phyloP scores from a whole-genome alignment of 106 monocot species.

The Alisma plantagoaquatica region DNA sequence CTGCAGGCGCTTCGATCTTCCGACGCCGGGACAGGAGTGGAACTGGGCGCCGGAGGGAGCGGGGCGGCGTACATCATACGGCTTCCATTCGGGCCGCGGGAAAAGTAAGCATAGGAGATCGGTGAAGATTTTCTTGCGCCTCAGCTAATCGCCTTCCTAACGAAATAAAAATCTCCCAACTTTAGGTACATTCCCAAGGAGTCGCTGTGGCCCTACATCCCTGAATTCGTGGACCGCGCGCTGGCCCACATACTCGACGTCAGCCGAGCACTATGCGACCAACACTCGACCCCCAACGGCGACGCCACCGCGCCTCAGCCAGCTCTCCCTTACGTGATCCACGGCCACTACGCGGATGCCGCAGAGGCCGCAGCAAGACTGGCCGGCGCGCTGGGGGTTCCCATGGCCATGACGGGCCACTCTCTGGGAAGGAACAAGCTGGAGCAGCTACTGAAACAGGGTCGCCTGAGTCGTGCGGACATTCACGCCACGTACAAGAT shows the following conservation, averaged over 20 bases:
- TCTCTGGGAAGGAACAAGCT: slow-evolving; percentile 80
- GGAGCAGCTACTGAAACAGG: slow-evolving; percentile 67
- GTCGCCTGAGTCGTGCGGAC: slow-evolving; percentile 34
- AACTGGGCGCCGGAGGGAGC: slow-evolving; percentile 12
- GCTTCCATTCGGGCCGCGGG: slow-evolving; percentile 53
- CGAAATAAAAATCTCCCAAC: too few species aligned
- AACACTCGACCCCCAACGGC: too few species aligned
- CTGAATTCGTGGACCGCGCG: slow-evolving; percentile 73
- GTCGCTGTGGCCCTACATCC: slow-evolving; percentile 67
- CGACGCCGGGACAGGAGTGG: too few species aligned
- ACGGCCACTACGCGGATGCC: slow-evolving; percentile 79
- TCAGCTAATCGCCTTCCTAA: too few species aligned
- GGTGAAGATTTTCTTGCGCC: too few species aligned
- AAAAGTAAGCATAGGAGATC: slow-evolving; percentile 44
- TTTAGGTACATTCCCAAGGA: slow-evolving; percentile 67
- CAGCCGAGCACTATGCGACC: slow-evolving; percentile 38
- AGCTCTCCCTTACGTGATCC: slow-evolving; percentile 61
- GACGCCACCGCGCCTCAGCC: too few species aligned
- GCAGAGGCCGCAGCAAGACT: slow-evolving; percentile 47
- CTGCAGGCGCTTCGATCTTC: too few species aligned
- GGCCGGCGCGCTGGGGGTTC: slow-evolving; percentile 45
- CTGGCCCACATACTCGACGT: slow-evolving; percentile 58
- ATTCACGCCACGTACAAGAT: slow-evolving; percentile 54
- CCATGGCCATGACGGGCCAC: slow-evolving; percentile 75
- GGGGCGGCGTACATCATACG: slow-evolving; percentile 73